Base-by-base conservation (phyloP, 1,284 basidiomycete genomes). In the Lentinus polychrous region DNA sequence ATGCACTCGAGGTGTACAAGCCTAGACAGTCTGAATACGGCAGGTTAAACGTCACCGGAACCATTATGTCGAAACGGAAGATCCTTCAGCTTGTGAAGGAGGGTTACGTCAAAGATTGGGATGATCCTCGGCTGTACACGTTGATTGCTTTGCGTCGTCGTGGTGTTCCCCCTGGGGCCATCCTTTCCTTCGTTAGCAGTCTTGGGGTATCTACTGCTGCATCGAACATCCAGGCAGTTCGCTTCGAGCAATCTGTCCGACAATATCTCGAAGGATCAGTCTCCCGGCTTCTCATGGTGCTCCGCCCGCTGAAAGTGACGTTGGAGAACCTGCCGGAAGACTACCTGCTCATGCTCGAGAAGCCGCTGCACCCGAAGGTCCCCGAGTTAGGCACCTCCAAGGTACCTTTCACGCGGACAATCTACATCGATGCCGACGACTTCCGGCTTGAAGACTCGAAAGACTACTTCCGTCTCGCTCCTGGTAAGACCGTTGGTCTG, bases 1-100 rank as follows among this genome's bases (percentile, higher is more conserved):
- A 99, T 63, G 92, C 91, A 2, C 74, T 99, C 27, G 88, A 91
- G 54, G 87, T 99, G 2, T 99, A 99, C 78, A 97, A 95, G 66
- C 94, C 96, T n/a, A 86, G 86, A 53, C 96, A 99, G 71, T 95
- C 91, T 50, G 96, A 99, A 66, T 99, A 94, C 60, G 96, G 96
- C 24, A 83, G 96, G 47, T 76, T 99, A 49, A 94, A 86, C 61
- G 69, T 99, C 42, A 92, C 96, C 57, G 96, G 96, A 20, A 95
- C 95, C 12, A 86, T 99, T 66, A 94, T 90, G 74, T 97, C 94
- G 7, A 99, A 99, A 71, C 88, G 96, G 42, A 99, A 98, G 70
- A 91, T 99, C 56, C 75, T 88, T 52, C 81, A 86, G 50, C 81
- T 99, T 5, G 95, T 99, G 43, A 82, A 88, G 51, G 83, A 89